Evolutionary conservation across 805 yeast species (phyloP), one percentile per base, ranked within the genome.

Genomic region (Yarrowia alimentaria): DNA sequence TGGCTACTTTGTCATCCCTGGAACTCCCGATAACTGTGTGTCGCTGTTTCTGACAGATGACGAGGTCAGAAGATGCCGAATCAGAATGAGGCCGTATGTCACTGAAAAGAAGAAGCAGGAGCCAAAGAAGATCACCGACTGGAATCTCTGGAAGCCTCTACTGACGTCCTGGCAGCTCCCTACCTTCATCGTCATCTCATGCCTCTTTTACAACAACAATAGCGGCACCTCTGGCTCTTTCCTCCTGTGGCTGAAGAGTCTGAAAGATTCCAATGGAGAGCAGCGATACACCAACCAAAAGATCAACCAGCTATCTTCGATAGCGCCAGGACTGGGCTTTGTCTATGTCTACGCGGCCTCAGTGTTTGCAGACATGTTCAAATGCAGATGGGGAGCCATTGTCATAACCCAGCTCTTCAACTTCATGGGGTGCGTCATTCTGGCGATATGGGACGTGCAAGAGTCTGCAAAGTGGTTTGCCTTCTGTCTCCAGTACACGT

Each of bases 391-490:
- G 72, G 74, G 70, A 32, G 80, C 81, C 5, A 74, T 79, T 52
- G 57, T 72, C 7, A 61, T 74, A 10, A 74, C 84, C 0, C 82
- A 76, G 58, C 64, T 72, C 0, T 70, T 79, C 58, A 79, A 79
- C 58, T 63, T 77, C 28, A 61, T 70, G 5, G 80, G 81, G n/a
- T 74, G 76, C 54, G 65, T 71, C 12, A 67, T 79, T 42, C 62
- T 79, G 47, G 77, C 81, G 2, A 74, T 71, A 9, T 78, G 84
- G 83, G 51, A 73, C 49, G 76, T 79, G 11, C 72, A 78, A 1
- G 77, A 75, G 55, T 56, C 71, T 10, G 80, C 79, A 7, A 79
- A 78, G 60, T 78, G 81, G 81, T 80, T 77, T 65, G 84, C 80
- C 1, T 79, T 72, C 64, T 68, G 76, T 61, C 61, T 78, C 34